phyloP scores from a whole-genome alignment of 129 eudicot genomes.

The Scalesia atractyloides region DNA sequence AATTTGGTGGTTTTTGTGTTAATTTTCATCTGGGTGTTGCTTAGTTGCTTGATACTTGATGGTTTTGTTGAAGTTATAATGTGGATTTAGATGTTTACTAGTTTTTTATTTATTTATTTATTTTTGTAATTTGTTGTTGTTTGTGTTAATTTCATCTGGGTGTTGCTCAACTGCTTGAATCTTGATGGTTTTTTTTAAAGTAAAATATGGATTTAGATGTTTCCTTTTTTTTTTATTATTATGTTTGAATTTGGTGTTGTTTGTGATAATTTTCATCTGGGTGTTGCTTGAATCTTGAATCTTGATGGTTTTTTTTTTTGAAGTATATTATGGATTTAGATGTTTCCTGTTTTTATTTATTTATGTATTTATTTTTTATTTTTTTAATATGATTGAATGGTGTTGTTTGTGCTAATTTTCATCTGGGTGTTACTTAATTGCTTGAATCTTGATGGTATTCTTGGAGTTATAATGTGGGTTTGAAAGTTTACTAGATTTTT shows the following conservation, averaged over 20 bases:
- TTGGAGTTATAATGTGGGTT: conserved; percentile 11
- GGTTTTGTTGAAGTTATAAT: too few relatives aligned
- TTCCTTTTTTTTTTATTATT: too few relatives aligned
- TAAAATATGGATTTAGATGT: background rate
- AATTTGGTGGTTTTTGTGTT: background rate
- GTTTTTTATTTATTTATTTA: background rate
- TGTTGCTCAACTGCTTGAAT: too few relatives aligned
- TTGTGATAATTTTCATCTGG: conserved; percentile 6
- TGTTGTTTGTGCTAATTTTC: background rate
- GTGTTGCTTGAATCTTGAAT: background rate
- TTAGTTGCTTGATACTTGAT: background rate
- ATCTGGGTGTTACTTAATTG: conserved; percentile 9
- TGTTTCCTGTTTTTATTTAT: too few relatives aligned
- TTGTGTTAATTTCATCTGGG: too few relatives aligned
- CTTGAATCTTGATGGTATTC: conserved; percentile 20
- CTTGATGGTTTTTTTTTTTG: too few relatives aligned
- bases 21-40: conserved; percentile 5
- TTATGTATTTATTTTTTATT: background rate
- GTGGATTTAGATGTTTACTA: too few relatives aligned
- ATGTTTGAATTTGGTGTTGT: too few relatives aligned
- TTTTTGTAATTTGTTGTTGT: background rate
- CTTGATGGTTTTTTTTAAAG: conserved; percentile 24
- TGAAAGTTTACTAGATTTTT: background rate
- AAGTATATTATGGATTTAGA: too few relatives aligned
- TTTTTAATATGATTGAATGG: conserved; percentile 4